A percentile compares a stretch with the other conserved stretches of the same genome.
Evolutionary conservation across 805 yeast species (phyloP).

Genomic region (Wickerhamomyces subpelliculosus): DNA sequence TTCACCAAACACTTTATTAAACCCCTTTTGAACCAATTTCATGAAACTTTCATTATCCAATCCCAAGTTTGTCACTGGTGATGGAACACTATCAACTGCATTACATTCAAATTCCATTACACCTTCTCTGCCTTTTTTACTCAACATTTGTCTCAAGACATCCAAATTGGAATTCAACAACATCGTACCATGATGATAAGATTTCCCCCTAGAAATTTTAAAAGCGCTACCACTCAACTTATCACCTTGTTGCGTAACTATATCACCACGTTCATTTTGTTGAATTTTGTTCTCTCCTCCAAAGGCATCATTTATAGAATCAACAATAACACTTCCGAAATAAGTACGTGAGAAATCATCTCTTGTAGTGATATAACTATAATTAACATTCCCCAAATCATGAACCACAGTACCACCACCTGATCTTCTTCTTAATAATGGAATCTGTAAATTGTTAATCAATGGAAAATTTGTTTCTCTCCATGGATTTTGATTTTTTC

Average conservation of each 20-base stretch:
- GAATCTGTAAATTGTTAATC: slow-evolving; percentile 43
- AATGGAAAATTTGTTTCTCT: slow-evolving; percentile 65
- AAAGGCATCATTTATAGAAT: slow-evolving; percentile 16
- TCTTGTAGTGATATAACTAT: slow-evolving; percentile 69
- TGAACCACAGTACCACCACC: slow-evolving; percentile 99
- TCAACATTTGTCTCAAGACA: slow-evolving; percentile 53
- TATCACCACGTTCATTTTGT: slow-evolving; percentile 78
- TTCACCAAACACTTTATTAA: slow-evolving; percentile 20
- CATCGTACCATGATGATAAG: slow-evolving; percentile 97
- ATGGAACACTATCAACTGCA: slow-evolving; percentile 69
- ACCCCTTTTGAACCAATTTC: slow-evolving; percentile 22
- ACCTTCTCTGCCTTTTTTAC: slow-evolving; percentile 36
- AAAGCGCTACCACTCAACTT: slow-evolving; percentile 94
- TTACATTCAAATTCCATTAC: slow-evolving; percentile 32
- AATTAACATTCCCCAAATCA: slow-evolving; percentile 83
- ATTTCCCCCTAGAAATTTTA: slow-evolving; percentile 71
- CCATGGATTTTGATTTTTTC: slow-evolving; percentile 96
- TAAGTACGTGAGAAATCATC: slow-evolving; percentile 49
- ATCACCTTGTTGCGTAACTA: slow-evolving; percentile 38
- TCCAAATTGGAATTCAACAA: slow-evolving; percentile 58
- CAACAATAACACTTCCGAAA: slow-evolving; percentile 31
- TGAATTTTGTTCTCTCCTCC: slow-evolving; percentile 23
- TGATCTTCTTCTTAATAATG: slow-evolving; percentile 68
- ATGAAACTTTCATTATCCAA: slow-evolving; percentile 40
- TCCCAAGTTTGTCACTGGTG: slow-evolving; percentile 67